phyloP scores from a whole-genome alignment of 2,329 filamentous ascomycete genomes.

The Talaromyces sp. region DNA sequence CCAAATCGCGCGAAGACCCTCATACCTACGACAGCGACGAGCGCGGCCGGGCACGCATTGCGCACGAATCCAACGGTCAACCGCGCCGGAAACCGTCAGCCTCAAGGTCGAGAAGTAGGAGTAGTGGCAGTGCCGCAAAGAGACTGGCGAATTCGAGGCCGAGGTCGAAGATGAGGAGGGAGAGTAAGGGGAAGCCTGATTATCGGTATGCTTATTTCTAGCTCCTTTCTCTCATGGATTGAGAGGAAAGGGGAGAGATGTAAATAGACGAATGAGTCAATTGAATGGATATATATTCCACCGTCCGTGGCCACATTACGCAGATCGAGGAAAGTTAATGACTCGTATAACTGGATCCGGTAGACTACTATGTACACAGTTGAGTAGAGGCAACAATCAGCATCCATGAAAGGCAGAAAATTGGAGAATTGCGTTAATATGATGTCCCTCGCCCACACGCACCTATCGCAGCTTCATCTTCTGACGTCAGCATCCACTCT shows the following conservation, averaged over 20 bases:
- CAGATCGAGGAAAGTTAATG: neutral
- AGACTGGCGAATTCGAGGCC: constrained; percentile 16
- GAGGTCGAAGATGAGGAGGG: constrained; percentile 17
- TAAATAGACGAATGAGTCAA: neutral
- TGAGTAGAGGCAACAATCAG: neutral
- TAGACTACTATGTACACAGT: no score
- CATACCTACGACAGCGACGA: constrained; percentile 15
- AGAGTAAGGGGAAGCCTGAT: constrained; percentile 19
- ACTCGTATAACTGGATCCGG: neutral
- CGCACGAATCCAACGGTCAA: constrained; percentile 3
- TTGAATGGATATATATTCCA: neutral
- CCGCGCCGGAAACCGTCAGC: constrained; percentile 3
- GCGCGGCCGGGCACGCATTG: neutral
- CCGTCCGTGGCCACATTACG: neutral
- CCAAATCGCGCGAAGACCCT: constrained; percentile 14
- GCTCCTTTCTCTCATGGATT: neutral
- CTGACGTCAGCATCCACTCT: neutral
- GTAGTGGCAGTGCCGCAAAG: constrained; percentile 16
- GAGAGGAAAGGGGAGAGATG: neutral
- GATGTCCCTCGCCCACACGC: neutral
- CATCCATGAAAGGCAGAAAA: neutral
- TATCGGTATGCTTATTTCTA: constrained; percentile 17
- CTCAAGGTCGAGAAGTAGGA: constrained; percentile 14
- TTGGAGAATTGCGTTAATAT: neutral
- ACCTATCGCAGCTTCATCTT: neutral